Conservation (phyloP, 805 yeast species). For the Kluyveromyces aestuarii region DNA sequence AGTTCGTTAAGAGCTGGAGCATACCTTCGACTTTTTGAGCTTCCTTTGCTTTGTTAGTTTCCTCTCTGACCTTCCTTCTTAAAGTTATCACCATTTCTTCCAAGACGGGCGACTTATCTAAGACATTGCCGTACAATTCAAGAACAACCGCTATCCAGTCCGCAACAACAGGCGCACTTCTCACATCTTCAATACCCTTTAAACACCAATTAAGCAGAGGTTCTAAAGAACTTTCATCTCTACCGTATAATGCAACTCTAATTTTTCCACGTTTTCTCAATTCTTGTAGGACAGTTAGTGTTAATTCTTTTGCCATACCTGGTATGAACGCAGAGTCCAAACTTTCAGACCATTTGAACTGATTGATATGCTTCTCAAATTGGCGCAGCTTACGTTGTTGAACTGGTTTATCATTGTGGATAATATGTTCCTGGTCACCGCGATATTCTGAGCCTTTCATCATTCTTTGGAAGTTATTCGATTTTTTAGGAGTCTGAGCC, state of each 20-base stretch:
- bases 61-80: constrained; percentile 51
- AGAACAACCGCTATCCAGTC: constrained; percentile 70
- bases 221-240: constrained; percentile 80
- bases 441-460: constrained; percentile 85
- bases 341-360: constrained; percentile 90
- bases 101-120: constrained; percentile 68
- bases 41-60: constrained; percentile 72
- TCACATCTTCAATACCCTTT: constrained; percentile 68
- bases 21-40: constrained; percentile 89
- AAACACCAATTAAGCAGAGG: constrained; percentile 82
- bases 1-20: constrained; percentile 69
- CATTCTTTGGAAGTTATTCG: constrained; percentile 68
- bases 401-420: constrained; percentile 49
- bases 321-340: constrained; percentile 75
- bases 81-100: constrained; percentile 62
- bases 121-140: constrained; percentile 62
- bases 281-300: constrained; percentile 78
- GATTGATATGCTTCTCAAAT: constrained; percentile 76
- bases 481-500: constrained; percentile 9
- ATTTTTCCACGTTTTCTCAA: constrained; percentile 84
- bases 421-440: constrained; percentile 78
- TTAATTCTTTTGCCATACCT: constrained; percentile 72
- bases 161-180: constrained; percentile 50
- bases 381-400: constrained; percentile 60
- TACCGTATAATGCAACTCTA: constrained; percentile 63